Conservation (phyloP, 164 flowering plant genomes). For the Aristolochia fimbriata region DNA sequence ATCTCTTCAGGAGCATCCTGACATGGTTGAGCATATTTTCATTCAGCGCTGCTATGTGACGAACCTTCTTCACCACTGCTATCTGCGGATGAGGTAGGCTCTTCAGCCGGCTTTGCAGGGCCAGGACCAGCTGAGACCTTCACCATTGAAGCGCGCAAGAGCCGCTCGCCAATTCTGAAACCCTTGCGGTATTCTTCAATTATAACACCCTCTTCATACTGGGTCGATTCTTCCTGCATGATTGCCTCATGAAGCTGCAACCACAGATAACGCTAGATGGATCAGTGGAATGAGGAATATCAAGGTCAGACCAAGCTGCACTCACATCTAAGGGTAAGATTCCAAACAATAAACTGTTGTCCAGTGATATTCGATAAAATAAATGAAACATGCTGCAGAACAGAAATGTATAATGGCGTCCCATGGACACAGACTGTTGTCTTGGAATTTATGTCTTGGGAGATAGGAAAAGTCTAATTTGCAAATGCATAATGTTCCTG, state of each 20-base stretch:
- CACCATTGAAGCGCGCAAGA: conserved; percentile 87
- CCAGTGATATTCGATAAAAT: too few relatives aligned
- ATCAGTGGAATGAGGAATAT: background rate
- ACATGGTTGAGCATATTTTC: background rate
- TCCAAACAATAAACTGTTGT: too few relatives aligned
- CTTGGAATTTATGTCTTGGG: too few relatives aligned
- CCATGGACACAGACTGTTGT: too few relatives aligned
- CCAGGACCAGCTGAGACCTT: conserved; percentile 96
- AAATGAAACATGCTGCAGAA: too few relatives aligned
- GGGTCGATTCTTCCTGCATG: conserved; percentile 77
- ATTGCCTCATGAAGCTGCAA: conserved; percentile 82
- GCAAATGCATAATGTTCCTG: too few relatives aligned
- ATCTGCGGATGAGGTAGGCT: conserved; percentile 13
- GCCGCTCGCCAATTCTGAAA: conserved; percentile 69
- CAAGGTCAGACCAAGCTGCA: background rate
- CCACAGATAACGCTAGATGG: background rate
- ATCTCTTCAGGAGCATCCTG: background rate
- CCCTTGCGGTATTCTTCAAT: conserved; percentile 80
- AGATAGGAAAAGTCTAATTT: too few relatives aligned
- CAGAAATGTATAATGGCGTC: too few relatives aligned
- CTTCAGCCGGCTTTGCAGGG: conserved; percentile 41
- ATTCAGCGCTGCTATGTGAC: conserved; percentile 14
- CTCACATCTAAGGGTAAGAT: too few relatives aligned
- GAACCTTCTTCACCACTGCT: conserved; percentile 12
- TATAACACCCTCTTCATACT: conserved; percentile 62